These are phyloP conservation scores for Ustilago xerochloae DNA, from an alignment of 1,284 basidiomycete species.

Conservation along the genomic window DNA sequence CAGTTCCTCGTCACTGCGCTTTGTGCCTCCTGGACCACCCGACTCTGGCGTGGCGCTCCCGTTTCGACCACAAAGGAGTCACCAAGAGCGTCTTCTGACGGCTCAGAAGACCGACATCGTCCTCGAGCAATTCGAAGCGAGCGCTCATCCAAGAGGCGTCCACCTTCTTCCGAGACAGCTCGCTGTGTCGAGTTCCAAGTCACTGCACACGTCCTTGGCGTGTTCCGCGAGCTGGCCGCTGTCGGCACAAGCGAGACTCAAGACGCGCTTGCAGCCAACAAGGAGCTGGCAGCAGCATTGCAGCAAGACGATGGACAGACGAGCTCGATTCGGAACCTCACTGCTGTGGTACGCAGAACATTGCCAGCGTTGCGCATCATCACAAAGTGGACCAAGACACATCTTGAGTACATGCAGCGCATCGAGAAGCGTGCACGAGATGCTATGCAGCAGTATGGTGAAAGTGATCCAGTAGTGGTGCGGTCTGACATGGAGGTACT, in stretches of 20 bases:
- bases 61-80: conserved; percentile 17
- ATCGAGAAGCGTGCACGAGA: conserved; percentile 47
- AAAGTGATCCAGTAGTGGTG: conserved; percentile 21
- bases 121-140: conserved; percentile 73
- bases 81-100: conserved; percentile 23
- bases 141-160: conserved; percentile 61
- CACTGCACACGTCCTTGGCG: conserved; percentile 78
- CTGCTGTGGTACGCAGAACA: conserved; percentile 83
- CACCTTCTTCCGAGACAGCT: conserved; percentile 33
- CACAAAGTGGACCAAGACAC: conserved; percentile 86
- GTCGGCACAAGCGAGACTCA: conserved; percentile 74
- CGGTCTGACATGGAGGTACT: conserved; percentile 30
- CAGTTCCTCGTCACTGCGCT: conserved; percentile 58
- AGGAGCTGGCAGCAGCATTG: conserved; percentile 64
- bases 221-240: conserved; percentile 77
- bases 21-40: conserved; percentile 57
- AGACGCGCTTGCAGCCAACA: conserved; percentile 72
- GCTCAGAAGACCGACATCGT: conserved; percentile 40
- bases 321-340: conserved; percentile 78
- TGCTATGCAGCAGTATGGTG: conserved; percentile 32
- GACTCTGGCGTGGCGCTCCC: conserved; percentile 51
- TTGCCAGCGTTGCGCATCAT: conserved; percentile 87
- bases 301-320: neutral
- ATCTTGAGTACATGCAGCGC: conserved; percentile 77
- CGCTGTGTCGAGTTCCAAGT: conserved; percentile 75